Evolutionary conservation across 495 filamentous ascomycete species (phyloP).

Genomic region (Tuber aestivum): DNA sequence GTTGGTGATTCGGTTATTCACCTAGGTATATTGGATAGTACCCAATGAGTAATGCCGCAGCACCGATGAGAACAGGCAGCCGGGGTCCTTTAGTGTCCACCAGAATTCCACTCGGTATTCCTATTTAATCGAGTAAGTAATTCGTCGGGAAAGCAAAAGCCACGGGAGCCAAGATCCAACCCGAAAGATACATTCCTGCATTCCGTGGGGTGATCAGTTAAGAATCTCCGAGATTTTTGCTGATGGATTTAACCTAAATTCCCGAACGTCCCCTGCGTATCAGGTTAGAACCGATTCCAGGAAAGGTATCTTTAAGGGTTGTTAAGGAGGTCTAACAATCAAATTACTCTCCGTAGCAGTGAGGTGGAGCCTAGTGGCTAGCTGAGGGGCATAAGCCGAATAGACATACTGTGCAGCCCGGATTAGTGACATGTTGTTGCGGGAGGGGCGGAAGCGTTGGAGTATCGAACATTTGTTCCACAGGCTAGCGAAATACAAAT

Average conservation of each 20-base stretch:
- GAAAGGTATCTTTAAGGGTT: neutral
- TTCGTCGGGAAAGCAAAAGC: neutral
- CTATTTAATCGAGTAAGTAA: slow-evolving; percentile 44
- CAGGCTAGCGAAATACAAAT: slow-evolving; percentile 81
- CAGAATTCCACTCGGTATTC: slow-evolving; percentile 82
- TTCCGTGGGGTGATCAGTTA: slow-evolving; percentile 26
- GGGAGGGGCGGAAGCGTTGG: slow-evolving; percentile 13
- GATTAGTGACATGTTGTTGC: slow-evolving; percentile 19
- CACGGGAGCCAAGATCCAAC: slow-evolving; percentile 13
- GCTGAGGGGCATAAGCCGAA: slow-evolving; percentile 95
- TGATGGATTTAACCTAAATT: slow-evolving; percentile 75
- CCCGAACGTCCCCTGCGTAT: slow-evolving; percentile 65
- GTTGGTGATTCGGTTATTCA: slow-evolving; percentile 16
- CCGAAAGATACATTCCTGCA: slow-evolving; percentile 38
- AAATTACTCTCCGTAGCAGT: slow-evolving; percentile 85
- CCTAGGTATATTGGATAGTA: slow-evolving; percentile 74
- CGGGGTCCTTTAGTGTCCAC: slow-evolving; percentile 79
- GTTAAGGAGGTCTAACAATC: slow-evolving; percentile 55
- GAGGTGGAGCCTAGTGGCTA: slow-evolving; percentile 75
- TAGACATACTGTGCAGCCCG: slow-evolving; percentile 75
- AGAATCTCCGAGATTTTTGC: slow-evolving; percentile 5
- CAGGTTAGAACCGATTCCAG: neutral
- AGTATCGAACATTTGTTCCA: slow-evolving; percentile 74
- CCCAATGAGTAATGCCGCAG: slow-evolving; percentile 62
- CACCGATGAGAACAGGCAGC: slow-evolving; percentile 66